Base-by-base conservation (phyloP, 1,284 basidiomycete species). In the Melampsora americana region DNA sequence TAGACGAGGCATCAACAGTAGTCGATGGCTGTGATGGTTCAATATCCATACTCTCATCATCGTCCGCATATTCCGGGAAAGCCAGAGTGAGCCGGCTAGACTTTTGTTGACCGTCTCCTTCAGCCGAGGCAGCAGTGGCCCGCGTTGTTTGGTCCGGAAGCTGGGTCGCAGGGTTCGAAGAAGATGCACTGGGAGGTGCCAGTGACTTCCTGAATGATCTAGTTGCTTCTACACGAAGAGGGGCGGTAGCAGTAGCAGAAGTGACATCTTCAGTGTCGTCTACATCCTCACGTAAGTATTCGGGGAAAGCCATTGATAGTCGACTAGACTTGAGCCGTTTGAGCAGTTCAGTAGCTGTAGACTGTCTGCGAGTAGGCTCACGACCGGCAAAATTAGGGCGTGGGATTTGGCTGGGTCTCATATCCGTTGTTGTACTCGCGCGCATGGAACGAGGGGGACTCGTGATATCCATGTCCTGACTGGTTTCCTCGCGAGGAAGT, bases 251-350 rank as follows among this genome's bases (percentile, higher is more conserved):
- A 64, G 20, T 26, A n/a, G 20, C n/a, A 26, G 42, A 14, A 3
- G 26, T 61, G 23, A 73, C 42, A 28, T 73, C 65, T 50, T 73
- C 70, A n/a, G 70, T 73, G 7, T 65, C 32, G 32, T 73, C 70
- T 20, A 32, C 6, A 59, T 73, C 30, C 14, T 23, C 62, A 14
- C 70, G 61, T 28, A 59, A 23, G 62, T 73, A 59, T 44, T 73
- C 62, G 32, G 70, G 70, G 6, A 73, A 65, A 32, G 62, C 70
- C 35, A 66, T 46, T 4, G 70, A 73, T 23, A 73, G 48, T 32
- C 70, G 44, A 32, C 62, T 66, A 59, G 44, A 65, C 42, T 73
- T 73, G 61, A 35, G 42, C 44, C 35, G 62, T 48, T 56, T 39
- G 62, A 59, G 32, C 26, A 42, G 12, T n/a, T 59, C 53, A 14